Evolutionary conservation across 345 rosid species (phyloP).

Genomic region (Microcos paniculata): DNA sequence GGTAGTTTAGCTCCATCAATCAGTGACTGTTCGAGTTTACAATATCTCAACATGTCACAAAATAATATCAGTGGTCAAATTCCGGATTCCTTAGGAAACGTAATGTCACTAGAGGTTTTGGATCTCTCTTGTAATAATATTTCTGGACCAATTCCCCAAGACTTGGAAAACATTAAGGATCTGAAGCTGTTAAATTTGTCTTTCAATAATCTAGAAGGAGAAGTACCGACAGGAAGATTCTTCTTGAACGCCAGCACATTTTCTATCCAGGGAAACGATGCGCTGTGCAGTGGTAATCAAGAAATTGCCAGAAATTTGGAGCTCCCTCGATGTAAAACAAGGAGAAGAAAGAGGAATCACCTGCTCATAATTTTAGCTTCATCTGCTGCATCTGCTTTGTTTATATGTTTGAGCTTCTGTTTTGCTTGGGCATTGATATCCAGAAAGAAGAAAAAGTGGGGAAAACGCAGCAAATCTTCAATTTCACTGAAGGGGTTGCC

Average conservation of each 20-base stretch:
- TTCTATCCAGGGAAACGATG: constrained; percentile 8
- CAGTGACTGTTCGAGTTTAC: constrained; percentile 7
- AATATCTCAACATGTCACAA: not conserved
- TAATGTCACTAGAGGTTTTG: constrained; percentile 4
- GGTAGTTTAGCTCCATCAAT: constrained; percentile 11
- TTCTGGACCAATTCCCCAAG: constrained; percentile 14
- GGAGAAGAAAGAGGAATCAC: not conserved
- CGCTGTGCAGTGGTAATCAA: constrained; percentile 15
- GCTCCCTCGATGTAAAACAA: not conserved
- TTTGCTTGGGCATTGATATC: not conserved
- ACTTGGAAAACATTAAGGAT: not conserved
- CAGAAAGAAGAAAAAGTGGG: not conserved
- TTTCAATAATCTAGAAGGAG: constrained; percentile 23
- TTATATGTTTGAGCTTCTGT: not conserved
- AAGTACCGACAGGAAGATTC: constrained; percentile 3
- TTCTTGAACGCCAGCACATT: constrained; percentile 1
- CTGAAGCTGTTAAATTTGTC: constrained; percentile 15
- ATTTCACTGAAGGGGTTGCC: not conserved
- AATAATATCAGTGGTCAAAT: constrained; percentile 18
- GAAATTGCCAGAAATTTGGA: constrained; percentile 7
- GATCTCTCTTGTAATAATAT: constrained; percentile 21
- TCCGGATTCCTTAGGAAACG: constrained; percentile 9
- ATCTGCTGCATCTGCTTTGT: not conserved
- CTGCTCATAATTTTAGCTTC: constrained; percentile 4
- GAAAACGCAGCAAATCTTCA: not conserved